Base-by-base conservation (phyloP, 2,329 filamentous ascomycete species). In the Calonectria pauciramosa region DNA sequence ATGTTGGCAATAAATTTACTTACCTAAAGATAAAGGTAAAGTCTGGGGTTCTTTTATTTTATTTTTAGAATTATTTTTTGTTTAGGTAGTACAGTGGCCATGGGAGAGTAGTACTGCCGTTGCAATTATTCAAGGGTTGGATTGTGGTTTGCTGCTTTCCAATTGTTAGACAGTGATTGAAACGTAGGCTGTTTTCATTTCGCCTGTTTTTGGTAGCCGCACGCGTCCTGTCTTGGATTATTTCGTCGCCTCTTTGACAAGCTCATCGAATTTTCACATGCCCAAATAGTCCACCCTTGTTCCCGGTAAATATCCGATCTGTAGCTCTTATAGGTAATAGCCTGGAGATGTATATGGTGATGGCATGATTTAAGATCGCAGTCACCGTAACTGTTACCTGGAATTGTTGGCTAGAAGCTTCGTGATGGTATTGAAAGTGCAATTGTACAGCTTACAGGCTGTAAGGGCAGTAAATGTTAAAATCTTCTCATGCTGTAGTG, bases 241-340 rank as follows among this genome's bases (percentile, higher is more conserved):
- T 20, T 14, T 32, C 18, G 41, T 47, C 10, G 8, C 5, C 5
- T n/a, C 20, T 4, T 47, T 44, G 1, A 44, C 38, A 47, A 16
- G 38, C 16, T n/a, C 20, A n/a, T 10, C 9, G 4, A 13, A 4
- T 1, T 5, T 26, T 60, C 11, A 38, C 32, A 60, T 60, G 13
- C 54, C 54, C 26, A 32, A 38, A 38, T 41, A 6, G 34, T 26
- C 34, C 34, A 20, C 14, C 13, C 32, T 10, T 68, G 52, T 68
- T 52, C 28, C 68, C 68, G 54, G 68, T 13, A 70, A 69, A 70
- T 60, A 59, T 56, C 36, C 66, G 66, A 69, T 52, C 54, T 54
- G 34, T n/a, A 60, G 28, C 56, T 18, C 9, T n/a, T n/a, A n/a
- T n/a, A n/a, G n/a, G n/a, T n/a, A n/a, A n/a, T n/a, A n/a, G n/a